A percentile compares a stretch with the other conserved stretches of the same genome.
phyloP scores from a whole-genome alignment of 768 basidiomycete species.

The Pisolithus tinctorius region DNA sequence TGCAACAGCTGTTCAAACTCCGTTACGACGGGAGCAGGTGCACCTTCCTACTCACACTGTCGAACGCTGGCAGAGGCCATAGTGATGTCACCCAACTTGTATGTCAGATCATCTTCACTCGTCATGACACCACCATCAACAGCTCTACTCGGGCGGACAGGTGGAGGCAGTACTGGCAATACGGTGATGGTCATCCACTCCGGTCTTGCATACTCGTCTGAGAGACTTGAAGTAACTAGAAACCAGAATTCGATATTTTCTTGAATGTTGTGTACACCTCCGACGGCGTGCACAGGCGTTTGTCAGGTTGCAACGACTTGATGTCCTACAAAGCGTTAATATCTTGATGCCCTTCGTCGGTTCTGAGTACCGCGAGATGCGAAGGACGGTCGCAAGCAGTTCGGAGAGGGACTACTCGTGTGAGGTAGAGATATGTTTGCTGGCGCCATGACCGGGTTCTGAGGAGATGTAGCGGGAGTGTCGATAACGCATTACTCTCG shows the following conservation, averaged over 20 bases:
- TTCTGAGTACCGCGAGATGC: too few species aligned
- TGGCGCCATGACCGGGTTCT: too few species aligned
- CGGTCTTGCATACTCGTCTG: conserved; percentile 74
- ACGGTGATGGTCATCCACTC: too few species aligned
- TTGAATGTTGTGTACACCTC: conserved; percentile 91
- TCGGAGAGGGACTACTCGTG: too few species aligned
- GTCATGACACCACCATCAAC: too few species aligned
- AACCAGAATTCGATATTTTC: conserved; percentile 88
- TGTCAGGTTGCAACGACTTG: conserved; percentile 77
- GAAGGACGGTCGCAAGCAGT: too few species aligned
- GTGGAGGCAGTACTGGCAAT: too few species aligned
- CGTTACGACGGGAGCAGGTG: conserved; percentile 89
- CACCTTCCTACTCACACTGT: conserved; percentile 91
- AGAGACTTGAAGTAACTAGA: conserved; percentile 80
- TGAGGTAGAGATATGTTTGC: too few species aligned
- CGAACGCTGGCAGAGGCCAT: conserved; percentile 91
- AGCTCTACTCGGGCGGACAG: too few species aligned
- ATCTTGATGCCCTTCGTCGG: neutral
- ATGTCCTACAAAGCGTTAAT: conserved; percentile 48
- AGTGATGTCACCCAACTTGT: conserved; percentile 95
- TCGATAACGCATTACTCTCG: too few species aligned
- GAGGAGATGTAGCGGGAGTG: too few species aligned
- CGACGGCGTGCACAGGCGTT: conserved; percentile 71
- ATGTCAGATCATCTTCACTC: conserved; percentile 21
- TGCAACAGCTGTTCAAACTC: conserved; percentile 96